Conservation (phyloP, 2,329 filamentous ascomycete species). For the Tolypocladium album region DNA sequence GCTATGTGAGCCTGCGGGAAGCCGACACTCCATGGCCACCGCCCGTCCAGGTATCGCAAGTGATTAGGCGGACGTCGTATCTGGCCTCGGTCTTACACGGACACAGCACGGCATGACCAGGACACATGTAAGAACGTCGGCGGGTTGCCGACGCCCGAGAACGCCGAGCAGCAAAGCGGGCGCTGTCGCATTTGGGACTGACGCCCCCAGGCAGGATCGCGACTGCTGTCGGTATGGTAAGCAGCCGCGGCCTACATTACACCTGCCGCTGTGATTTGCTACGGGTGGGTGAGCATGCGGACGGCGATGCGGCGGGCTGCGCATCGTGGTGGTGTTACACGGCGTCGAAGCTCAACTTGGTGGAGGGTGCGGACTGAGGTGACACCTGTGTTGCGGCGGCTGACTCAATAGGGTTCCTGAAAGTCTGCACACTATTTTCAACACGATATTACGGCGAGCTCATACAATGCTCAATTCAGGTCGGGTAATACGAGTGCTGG, state of each 20-base stretch:
- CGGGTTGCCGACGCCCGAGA: background rate
- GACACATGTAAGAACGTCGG: background rate
- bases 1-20: background rate
- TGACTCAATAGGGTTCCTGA: background rate
- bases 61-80: background rate
- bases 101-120: background rate
- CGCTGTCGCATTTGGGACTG: background rate
- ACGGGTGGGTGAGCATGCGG: background rate
- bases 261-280: background rate
- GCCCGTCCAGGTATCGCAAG: background rate
- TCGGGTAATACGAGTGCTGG: background rate
- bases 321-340: background rate
- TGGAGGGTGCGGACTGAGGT: background rate
- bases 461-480: background rate
- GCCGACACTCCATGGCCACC: background rate
- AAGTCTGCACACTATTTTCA: background rate
- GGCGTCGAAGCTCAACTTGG: background rate
- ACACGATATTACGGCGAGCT: background rate
- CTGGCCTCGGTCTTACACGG: background rate
- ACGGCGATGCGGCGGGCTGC: background rate
- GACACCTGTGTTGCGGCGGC: background rate
- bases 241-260: background rate
- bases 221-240: background rate
- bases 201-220: background rate
- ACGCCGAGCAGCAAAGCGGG: background rate